Percentiles rank a stretch among this genome's conserved stretches.
Conservation (phyloP, 2,329 filamentous ascomycete genomes). For the Colletotrichum shisoi region DNA sequence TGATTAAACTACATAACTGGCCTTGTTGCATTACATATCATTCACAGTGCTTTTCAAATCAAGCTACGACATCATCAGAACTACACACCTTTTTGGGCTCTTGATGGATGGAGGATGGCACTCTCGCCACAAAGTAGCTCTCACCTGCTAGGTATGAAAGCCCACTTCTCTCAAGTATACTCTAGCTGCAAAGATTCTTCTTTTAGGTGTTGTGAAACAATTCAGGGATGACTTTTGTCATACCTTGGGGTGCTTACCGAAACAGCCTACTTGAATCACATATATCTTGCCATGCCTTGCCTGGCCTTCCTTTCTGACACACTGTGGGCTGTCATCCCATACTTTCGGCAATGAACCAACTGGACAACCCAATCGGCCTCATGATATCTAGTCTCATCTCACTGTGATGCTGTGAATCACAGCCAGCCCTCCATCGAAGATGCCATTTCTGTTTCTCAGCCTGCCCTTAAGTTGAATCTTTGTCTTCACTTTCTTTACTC, state of each 20-base stretch:
- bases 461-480: too few species aligned
- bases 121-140: background rate
- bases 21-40: background rate
- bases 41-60: too few species aligned
- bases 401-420: background rate
- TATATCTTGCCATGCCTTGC: background rate
- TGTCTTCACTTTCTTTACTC: background rate
- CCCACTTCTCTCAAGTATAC: background rate
- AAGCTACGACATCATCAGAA: too few species aligned
- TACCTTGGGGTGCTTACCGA: background rate
- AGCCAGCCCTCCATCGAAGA: background rate
- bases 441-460: too few species aligned
- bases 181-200: background rate
- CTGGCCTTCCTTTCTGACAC: background rate
- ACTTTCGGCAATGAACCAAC: background rate
- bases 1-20: background rate
- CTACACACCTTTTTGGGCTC: too few species aligned
- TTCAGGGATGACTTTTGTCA: background rate
- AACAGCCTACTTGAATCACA: background rate
- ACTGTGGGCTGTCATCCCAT: background rate
- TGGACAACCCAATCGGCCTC: too few species aligned
- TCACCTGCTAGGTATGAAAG: background rate
- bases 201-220: background rate
- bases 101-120: background rate
- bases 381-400: background rate